Evolutionary conservation across 495 filamentous ascomycete genomes (phyloP).

Genomic region (Penicillium argentinense): DNA sequence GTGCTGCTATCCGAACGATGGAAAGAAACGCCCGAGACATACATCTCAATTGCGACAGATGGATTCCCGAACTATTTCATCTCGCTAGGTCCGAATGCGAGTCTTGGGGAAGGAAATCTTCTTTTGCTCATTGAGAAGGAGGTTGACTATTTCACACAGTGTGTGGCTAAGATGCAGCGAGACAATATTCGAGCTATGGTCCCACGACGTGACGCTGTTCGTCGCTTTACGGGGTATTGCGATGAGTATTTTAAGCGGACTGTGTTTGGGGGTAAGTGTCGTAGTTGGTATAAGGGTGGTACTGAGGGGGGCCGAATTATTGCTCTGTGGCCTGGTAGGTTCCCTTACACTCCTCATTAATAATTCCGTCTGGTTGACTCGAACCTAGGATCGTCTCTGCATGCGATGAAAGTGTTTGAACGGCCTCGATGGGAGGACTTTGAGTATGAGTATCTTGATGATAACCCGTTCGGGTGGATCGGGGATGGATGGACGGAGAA

Average conservation of each 20-base stretch:
- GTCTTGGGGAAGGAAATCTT: constrained; percentile 47
- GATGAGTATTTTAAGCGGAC: constrained; percentile 48
- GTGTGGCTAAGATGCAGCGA: constrained; percentile 50
- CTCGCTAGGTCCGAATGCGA: constrained; percentile 46
- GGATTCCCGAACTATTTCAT: constrained; percentile 69
- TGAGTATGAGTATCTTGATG: constrained; percentile 38
- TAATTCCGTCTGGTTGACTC: too few relatives aligned
- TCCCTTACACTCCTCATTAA: not conserved
- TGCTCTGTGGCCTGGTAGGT: constrained; percentile 45
- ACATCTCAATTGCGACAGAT: constrained; percentile 59
- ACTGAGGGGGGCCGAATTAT: constrained; percentile 34
- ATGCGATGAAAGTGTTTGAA: constrained; percentile 35
- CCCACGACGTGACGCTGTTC: constrained; percentile 40
- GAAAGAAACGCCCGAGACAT: constrained; percentile 52
- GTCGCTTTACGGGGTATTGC: constrained; percentile 46
- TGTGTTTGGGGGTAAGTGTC: constrained; percentile 48
- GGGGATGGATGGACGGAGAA: constrained; percentile 45
- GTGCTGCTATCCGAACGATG: constrained; percentile 50
- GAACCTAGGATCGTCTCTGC: constrained; percentile 41
- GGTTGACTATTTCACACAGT: constrained; percentile 52
- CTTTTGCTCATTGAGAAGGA: constrained; percentile 46
- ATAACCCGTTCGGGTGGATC: constrained; percentile 39
- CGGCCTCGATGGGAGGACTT: constrained; percentile 46
- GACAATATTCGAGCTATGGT: constrained; percentile 47
- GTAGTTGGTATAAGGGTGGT: constrained; percentile 56